These are phyloP conservation scores for Akebia trifoliata DNA, from an alignment of 164 flowering plant genomes.

Conservation along the genomic window DNA sequence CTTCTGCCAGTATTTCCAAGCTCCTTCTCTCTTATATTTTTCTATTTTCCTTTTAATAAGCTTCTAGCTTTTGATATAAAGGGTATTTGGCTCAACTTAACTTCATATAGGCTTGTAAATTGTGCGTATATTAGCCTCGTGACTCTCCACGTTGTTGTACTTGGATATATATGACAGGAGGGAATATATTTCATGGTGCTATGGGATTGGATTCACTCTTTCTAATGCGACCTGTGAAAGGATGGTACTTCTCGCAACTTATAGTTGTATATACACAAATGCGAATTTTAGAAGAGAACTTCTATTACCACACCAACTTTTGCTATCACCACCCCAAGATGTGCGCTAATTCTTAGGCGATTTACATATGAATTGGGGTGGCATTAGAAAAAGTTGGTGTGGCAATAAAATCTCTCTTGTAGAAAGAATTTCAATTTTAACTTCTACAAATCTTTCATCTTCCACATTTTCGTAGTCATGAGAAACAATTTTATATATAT, in stretches of 20 bases:
- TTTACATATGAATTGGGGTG: no score
- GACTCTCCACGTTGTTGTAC: not conserved
- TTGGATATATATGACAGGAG: conserved; percentile 46
- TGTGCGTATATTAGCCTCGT: not conserved
- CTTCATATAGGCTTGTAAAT: not conserved
- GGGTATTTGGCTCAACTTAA: not conserved
- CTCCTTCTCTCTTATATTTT: not conserved
- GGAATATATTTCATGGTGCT: conserved; percentile 98
- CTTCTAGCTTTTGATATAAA: not conserved
- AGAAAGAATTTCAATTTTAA: no score
- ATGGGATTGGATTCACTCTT: conserved; percentile 93
- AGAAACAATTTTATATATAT: no score
- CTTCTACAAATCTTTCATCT: no score
- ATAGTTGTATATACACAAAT: no score
- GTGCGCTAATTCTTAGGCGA: no score
- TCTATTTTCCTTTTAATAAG: not conserved
- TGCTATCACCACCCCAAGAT: no score
- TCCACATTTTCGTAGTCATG: no score
- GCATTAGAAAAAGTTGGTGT: no score
- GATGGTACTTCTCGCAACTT: conserved; percentile 62
- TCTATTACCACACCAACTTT: no score
- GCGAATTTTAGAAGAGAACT: no score
- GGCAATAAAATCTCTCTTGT: no score
- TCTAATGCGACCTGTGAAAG: conserved; percentile 94
- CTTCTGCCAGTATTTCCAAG: not conserved